Conservation (phyloP, 1,284 basidiomycete genomes). For the Coriolopsis trogii region DNA sequence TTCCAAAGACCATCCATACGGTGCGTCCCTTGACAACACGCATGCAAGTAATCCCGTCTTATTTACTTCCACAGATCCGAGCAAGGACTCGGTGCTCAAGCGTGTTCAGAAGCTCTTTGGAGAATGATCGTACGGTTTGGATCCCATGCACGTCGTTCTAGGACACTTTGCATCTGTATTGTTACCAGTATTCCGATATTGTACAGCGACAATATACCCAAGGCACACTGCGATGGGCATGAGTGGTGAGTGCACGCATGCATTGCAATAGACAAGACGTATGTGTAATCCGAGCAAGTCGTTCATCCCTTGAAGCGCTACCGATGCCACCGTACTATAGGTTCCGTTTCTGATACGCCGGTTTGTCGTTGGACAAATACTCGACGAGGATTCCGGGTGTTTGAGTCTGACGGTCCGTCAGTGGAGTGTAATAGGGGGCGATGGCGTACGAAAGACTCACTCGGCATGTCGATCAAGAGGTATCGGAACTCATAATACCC, state of each 20-base stretch:
- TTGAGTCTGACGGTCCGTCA: constrained; percentile 54
- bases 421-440: constrained; percentile 1
- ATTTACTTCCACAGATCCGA: constrained; percentile 70
- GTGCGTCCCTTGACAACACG: constrained; percentile 42
- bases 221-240: constrained; percentile 4
- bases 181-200: constrained; percentile 21
- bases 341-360: constrained; percentile 71
- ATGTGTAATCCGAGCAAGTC: background rate
- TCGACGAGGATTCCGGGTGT: constrained; percentile 60
- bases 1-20: constrained; percentile 92
- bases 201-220: constrained; percentile 25
- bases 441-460: constrained; percentile 44
- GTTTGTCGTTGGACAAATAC: constrained; percentile 71
- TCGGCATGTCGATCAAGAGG: constrained; percentile 77
- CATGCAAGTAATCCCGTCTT: background rate
- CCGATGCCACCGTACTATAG: constrained; percentile 64
- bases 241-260: constrained; percentile 17
- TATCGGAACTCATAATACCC: constrained; percentile 81
- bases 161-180: constrained; percentile 22
- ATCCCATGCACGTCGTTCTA: background rate
- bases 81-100: constrained; percentile 96
- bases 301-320: constrained; percentile 5
- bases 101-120: constrained; percentile 97
- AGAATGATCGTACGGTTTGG: constrained; percentile 51
- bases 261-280: constrained; percentile 7